phyloP scores from a whole-genome alignment of 805 yeast genomes.

The Zygosaccharomyces gambellarensis region DNA sequence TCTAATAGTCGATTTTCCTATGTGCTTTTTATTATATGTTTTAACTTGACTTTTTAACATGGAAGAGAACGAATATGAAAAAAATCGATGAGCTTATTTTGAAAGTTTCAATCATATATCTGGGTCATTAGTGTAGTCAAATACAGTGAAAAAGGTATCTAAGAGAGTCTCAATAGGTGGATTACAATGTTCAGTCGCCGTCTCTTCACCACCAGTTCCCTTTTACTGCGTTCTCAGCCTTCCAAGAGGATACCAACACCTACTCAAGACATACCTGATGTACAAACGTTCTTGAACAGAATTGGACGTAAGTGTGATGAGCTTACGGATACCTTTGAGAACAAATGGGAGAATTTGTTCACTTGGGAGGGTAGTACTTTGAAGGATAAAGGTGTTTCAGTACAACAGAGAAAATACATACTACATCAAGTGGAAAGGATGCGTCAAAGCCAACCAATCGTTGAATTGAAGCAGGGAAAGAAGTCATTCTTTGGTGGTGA shows the following conservation, averaged over 20 bases:
- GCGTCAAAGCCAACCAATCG: slow-evolving; percentile 50
- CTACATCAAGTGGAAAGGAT: slow-evolving; percentile 67
- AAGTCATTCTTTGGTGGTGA: slow-evolving; percentile 82
- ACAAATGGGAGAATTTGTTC: slow-evolving; percentile 66
- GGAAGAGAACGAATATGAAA: neutral
- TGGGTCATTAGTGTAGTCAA: neutral
- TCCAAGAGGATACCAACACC: slow-evolving; percentile 42
- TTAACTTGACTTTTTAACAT: neutral
- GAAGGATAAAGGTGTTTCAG: slow-evolving; percentile 75
- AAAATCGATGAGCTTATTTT: slow-evolving; percentile 2
- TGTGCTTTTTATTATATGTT: neutral
- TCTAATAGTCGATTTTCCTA: neutral
- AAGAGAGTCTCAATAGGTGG: neutral
- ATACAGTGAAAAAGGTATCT: neutral
- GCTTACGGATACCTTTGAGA: slow-evolving; percentile 63
- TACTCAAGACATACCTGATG: slow-evolving; percentile 57
- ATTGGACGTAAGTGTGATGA: slow-evolving; percentile 77
- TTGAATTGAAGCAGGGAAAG: slow-evolving; percentile 59
- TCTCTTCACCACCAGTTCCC: slow-evolving; percentile 8
- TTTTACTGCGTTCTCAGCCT: slow-evolving; percentile 12
- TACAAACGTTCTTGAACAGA: slow-evolving; percentile 61
- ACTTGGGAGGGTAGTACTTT: slow-evolving; percentile 47
- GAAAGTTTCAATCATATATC: neutral
- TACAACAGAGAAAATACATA: slow-evolving; percentile 65
- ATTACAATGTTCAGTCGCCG: slow-evolving; percentile 13